Conservation (phyloP, 164 flowering plant species). For the Chimonanthus salicifolius region DNA sequence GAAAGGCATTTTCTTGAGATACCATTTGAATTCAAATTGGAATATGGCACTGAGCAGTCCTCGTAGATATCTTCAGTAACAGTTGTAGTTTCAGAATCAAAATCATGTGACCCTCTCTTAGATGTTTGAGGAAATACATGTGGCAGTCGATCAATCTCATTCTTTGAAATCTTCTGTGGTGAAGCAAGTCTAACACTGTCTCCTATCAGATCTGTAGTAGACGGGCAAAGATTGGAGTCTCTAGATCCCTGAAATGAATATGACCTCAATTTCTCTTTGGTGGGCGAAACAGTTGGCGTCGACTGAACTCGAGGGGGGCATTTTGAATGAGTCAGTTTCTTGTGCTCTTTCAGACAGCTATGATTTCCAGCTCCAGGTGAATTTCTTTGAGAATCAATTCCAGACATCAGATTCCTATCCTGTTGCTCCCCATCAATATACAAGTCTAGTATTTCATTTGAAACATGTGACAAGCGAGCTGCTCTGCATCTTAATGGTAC, state of each 20-base stretch:
- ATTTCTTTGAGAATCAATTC: conserved; percentile 25
- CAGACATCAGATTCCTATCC: conserved; percentile 28
- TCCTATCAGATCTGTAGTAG: conserved; percentile 43
- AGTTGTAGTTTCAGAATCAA: conserved; percentile 41
- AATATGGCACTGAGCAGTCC: conserved; percentile 30
- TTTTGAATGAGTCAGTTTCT: conserved; percentile 7
- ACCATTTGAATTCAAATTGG: conserved; percentile 23
- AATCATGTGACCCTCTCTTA: conserved; percentile 30
- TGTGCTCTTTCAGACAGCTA: conserved; percentile 15
- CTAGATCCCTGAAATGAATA: conserved; percentile 56
- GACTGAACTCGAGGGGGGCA: conserved; percentile 61
- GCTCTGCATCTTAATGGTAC: conserved; percentile 21
- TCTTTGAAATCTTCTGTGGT: conserved; percentile 63
- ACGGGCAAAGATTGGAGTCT: conserved; percentile 23
- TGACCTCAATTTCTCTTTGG: conserved; percentile 41
- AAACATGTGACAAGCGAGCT: conserved; percentile 30
- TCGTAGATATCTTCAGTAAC: conserved; percentile 69
- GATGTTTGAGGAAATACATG: conserved; percentile 26
- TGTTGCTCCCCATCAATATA: conserved; percentile 89
- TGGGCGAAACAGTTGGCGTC: conserved; percentile 54
- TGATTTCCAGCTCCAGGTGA: conserved; percentile 25
- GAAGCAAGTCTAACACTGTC: conserved; percentile 48
- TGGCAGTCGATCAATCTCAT: conserved; percentile 75
- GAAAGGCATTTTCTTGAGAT: conserved; percentile 12
- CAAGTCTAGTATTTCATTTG: conserved; percentile 64